Percentiles rank a stretch among this genome's conserved stretches.
Conservation (phyloP, 345 rosid genomes). For the Salix arbutifolia region DNA sequence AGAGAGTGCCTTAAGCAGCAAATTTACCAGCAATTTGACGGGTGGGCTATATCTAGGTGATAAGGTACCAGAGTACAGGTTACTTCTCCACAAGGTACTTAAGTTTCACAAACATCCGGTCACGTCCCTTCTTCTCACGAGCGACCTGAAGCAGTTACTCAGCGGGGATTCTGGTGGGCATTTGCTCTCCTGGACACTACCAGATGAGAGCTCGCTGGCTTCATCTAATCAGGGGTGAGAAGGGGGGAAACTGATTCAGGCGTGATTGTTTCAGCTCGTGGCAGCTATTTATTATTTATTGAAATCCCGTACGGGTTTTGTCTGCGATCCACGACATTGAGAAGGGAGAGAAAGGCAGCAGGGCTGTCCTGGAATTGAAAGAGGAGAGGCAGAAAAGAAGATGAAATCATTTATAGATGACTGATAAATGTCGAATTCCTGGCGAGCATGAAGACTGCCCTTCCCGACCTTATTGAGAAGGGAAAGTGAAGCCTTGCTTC, state of each 20-base stretch:
- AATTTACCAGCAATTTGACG: slow-evolving; percentile 40
- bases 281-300: slow-evolving; percentile 12
- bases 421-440: slow-evolving; percentile 2
- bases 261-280: slow-evolving; percentile 15
- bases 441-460: neutral
- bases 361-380: slow-evolving; percentile 32
- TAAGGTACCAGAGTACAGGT: slow-evolving; percentile 68
- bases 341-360: slow-evolving; percentile 13
- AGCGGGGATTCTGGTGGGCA: slow-evolving; percentile 93
- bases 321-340: slow-evolving; percentile 6
- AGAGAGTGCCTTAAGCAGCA: slow-evolving; percentile 46
- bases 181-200: slow-evolving; percentile 87
- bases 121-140: slow-evolving; percentile 73
- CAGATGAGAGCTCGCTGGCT: slow-evolving; percentile 67
- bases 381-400: slow-evolving; percentile 3
- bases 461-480: slow-evolving; percentile 11
- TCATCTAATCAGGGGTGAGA: slow-evolving; percentile 56
- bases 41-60: slow-evolving; percentile 59
- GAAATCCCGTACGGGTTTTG: slow-evolving; percentile 18
- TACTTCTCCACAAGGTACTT: slow-evolving; percentile 76
- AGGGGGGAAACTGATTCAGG: neutral
- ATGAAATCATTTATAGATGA: neutral
- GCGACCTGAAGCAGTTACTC: slow-evolving; percentile 83
- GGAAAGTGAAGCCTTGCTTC: slow-evolving; percentile 6
- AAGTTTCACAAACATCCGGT: slow-evolving; percentile 86